Conservation (phyloP, 2,329 filamentous ascomycete species). For the Paramyrothecium roridum region DNA sequence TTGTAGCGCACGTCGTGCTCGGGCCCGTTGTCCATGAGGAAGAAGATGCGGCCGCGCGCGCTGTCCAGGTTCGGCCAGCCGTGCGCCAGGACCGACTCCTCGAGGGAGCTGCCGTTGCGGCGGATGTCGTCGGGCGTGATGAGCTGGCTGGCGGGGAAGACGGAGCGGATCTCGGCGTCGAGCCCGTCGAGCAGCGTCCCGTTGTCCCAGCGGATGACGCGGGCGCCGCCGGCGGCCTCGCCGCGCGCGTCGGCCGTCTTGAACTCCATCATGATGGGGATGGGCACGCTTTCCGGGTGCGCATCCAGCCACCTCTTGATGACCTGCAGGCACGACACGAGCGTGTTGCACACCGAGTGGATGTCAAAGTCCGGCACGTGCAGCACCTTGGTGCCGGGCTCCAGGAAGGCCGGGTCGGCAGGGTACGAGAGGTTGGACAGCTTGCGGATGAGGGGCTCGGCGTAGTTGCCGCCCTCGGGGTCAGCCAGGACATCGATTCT, state of each 20-base stretch:
- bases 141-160: constrained; percentile 35
- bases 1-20: constrained; percentile 30
- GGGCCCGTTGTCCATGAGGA: constrained; percentile 48
- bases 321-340: constrained; percentile 37
- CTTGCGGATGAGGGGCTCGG: constrained; percentile 37
- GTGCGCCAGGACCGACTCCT: constrained; percentile 38
- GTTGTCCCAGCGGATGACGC: constrained; percentile 40
- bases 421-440: constrained; percentile 33
- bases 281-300: constrained; percentile 39
- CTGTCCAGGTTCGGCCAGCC: constrained; percentile 46
- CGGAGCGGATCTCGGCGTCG: constrained; percentile 42
- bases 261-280: constrained; percentile 47
- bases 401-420: constrained; percentile 32
- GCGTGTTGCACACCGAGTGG: constrained; percentile 41
- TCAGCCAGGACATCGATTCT: constrained; percentile 44
- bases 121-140: constrained; percentile 45
- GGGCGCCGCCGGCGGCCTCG: constrained; percentile 24
- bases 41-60: constrained; percentile 42
- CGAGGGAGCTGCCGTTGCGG: constrained; percentile 35
- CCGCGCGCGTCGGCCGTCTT: constrained; percentile 30
- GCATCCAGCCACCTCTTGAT: constrained; percentile 41
- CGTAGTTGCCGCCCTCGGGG: constrained; percentile 43
- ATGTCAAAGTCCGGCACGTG: constrained; percentile 48
- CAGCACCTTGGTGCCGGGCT: constrained; percentile 44
- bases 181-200: constrained; percentile 35